Evolutionary conservation across 2,329 filamentous ascomycete genomes (phyloP), one percentile per base, ranked within the genome.

Genomic region (Ciborinia camelliae): DNA sequence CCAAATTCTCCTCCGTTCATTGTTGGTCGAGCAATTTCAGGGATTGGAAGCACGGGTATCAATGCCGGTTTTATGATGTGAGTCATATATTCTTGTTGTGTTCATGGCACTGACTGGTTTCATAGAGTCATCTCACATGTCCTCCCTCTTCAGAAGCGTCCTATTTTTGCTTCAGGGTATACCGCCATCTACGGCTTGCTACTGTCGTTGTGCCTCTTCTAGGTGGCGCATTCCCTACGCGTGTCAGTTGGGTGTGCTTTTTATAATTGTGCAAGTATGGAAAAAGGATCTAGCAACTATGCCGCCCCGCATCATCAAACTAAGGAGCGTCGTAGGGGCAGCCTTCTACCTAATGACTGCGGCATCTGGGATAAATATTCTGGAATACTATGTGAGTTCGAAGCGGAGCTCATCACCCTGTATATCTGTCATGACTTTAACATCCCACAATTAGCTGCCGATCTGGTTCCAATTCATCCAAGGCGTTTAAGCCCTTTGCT

Each of bases 301-400:
- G 8, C 76, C 77, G 20, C 73, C 73, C 7, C 74, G 73, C 12
- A 73, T 79, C 65, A 63, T 78, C 37, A 69, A 66, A 14, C 70
- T 77, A 28, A 73, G 77, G 7, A 76, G 71, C 30, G 53, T 64
- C 23, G 45, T 45, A 2, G 28, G 18, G 7, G 51, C 52, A 45
- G 48, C 35, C n/a, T 54, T 54, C 20, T 54, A 54, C 30, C 23
- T 35, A 9, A 35, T 54, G 28, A 54, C 54, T 30, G n/a, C 37
- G 63, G 55, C 8, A 72, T 79, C 48, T 67, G 62, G 61, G 41
- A 32, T 62, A 5, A 57, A 64, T 10, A 65, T 54, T 18, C 41
- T 23, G 62, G 51, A 62, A 51, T 23, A 26, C 41, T 53, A 61
- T 54, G 45, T 48, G 23, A 79, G 76, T 67, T 78, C 9, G 39